Base-by-base conservation (phyloP, 176 grass and related monocot genomes). In the Themeda triandra region DNA sequence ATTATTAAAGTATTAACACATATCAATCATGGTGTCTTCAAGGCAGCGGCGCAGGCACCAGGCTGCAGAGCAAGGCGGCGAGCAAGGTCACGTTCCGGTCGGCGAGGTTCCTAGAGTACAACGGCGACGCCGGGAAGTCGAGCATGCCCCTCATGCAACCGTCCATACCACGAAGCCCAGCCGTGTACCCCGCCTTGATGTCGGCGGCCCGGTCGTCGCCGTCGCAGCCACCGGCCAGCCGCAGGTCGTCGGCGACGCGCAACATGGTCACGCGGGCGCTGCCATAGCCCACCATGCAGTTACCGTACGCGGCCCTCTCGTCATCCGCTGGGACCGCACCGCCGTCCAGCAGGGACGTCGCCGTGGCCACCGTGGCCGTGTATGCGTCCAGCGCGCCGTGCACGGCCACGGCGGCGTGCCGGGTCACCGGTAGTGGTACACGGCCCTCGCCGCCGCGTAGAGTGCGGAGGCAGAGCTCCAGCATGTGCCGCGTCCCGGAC, bases 81-180 rank as follows among this genome's bases (percentile, higher is more conserved):
- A 88, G 74, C 54, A 88, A 14, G 10, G 66, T 63, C 86, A 42
- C 41, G 80, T 88, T 83, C 42, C 80, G 79, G 49, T 88, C 80
- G 42, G 75, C 86, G 33, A 88, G 86, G 44, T 83, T 83, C 80
- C 45, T 64, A 4, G 32, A 2, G 32, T 65, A 64, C 41, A 88
- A 10, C 53, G 66, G 86, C 13, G 86, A 72, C 42, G 18, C 56
- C 51, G 79, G 72, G 80, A 30, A 78, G 0, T 3, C 12, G 5
- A 63, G 18, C 73, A 87, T 17, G 6, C 30, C n/a, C 29, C n/a
- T 77, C 23, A 39, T 29, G 64, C 86, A 87, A 39, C 41, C 56
- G 41, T 88, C 86, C 86, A 88, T 83, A 56, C 86, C 80, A 19
- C 41, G 33, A 2, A 88, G 73, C n/a, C 73, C 66, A 0, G 17